These are phyloP conservation scores for Trypanosomatidae sp. DNA, from an alignment of 208 protist species.

Conservation along the genomic window DNA sequence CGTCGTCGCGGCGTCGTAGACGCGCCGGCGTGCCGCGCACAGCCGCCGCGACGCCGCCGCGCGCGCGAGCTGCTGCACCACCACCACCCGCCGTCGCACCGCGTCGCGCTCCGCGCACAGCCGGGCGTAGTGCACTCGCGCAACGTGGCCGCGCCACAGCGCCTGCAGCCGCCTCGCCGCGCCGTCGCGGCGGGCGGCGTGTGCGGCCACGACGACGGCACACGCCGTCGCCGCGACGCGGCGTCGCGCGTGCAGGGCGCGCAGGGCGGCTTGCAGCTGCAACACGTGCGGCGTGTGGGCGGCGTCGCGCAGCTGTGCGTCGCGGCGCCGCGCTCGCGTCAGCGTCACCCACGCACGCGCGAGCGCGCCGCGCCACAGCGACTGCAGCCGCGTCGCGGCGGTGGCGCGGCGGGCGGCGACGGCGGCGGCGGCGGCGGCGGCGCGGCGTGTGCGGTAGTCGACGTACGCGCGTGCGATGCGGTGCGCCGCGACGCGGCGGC, in stretches of 20 bases:
- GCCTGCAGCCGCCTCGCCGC: conserved; percentile 56
- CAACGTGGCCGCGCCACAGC: conserved; percentile 57
- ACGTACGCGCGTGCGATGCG: conserved; percentile 50
- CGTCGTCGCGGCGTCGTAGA: too few relatives aligned
- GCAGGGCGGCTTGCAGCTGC: conserved; percentile 43
- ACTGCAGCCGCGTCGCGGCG: conserved; percentile 68
- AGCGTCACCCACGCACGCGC: conserved; percentile 77
- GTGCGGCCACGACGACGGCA: conserved; percentile 9
- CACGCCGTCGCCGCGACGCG: conserved; percentile 1
- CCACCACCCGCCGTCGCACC: conserved; percentile 18
- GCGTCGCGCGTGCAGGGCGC: conserved; percentile 17
- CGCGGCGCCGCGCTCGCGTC: conserved; percentile 58
- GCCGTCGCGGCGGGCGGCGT: conserved; percentile 10
- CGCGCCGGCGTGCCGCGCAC: conserved; percentile 28
- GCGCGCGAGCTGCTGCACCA: conserved; percentile 54
- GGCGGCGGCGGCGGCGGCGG: conserved; percentile 14
- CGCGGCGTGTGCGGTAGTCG: conserved; percentile 27
- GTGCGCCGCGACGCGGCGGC: too few relatives aligned
- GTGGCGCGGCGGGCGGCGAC: conserved; percentile 20
- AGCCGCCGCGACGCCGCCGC: conserved; percentile 28
- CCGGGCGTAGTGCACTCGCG: conserved; percentile 33
- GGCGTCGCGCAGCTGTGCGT: conserved; percentile 55
- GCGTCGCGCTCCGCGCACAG: conserved; percentile 40
- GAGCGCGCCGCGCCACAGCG: conserved; percentile 57
- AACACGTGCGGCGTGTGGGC: conserved; percentile 37